Conservation (phyloP, 2,329 filamentous ascomycete species). For the Nothomitra cinnamomea region DNA sequence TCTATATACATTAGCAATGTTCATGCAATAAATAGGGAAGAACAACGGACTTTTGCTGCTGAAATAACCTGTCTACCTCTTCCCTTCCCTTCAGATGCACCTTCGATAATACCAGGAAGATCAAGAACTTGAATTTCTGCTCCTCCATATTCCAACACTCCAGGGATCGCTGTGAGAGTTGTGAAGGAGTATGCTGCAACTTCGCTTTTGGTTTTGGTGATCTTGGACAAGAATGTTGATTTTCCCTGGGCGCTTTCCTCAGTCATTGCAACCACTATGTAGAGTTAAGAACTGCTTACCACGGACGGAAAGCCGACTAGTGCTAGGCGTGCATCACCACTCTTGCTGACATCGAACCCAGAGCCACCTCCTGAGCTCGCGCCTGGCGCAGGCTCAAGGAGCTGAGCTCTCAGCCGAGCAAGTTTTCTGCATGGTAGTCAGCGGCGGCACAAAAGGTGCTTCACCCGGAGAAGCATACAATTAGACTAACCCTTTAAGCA, state of each 20-base stretch:
- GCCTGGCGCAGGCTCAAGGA: conserved; percentile 76
- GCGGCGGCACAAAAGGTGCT: background rate
- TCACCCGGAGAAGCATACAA: background rate
- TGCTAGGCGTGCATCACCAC: conserved; percentile 88
- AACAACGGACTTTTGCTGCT: conserved; percentile 57
- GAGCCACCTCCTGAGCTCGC: conserved; percentile 60
- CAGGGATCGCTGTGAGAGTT: conserved; percentile 89
- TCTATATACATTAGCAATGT: conserved; percentile 54
- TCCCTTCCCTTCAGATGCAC: conserved; percentile 88
- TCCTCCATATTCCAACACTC: conserved; percentile 91
- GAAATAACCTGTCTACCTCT: conserved; percentile 92
- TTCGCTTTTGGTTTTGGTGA: conserved; percentile 94
- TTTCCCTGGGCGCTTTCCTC: conserved; percentile 36
- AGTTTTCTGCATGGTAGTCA: conserved; percentile 54
- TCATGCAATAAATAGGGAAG: background rate
- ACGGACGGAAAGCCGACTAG: conserved; percentile 98
- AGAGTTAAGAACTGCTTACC: conserved; percentile 19
- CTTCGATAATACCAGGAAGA: conserved; percentile 95
- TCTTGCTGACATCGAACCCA: conserved; percentile 84
- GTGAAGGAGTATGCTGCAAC: conserved; percentile 96
- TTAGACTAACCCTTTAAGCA: conserved; percentile 74
- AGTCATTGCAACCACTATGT: background rate
- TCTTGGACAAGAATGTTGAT: conserved; percentile 96
- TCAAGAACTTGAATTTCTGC: conserved; percentile 97
- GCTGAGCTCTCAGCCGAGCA: conserved; percentile 79